phyloP scores from a whole-genome alignment of 2,329 filamentous ascomycete species.

The Ceratocystis albifundus region DNA sequence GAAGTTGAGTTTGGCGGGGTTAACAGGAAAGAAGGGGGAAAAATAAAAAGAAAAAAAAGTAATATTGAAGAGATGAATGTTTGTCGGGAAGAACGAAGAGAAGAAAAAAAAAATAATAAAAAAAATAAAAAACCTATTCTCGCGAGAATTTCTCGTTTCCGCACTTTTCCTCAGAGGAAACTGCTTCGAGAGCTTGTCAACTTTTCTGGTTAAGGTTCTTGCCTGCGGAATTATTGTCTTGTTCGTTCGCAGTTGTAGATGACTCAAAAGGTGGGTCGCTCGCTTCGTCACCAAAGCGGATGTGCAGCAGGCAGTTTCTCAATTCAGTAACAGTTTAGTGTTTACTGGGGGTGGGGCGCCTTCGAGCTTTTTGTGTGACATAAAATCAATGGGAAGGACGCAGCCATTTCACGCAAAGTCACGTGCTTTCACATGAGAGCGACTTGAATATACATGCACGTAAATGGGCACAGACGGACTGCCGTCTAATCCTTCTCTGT shows the following conservation, averaged over 20 bases:
- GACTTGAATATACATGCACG: too few relatives aligned
- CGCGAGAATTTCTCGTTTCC: neutral
- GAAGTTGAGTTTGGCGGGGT: neutral
- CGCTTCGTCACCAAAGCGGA: conserved; percentile 1
- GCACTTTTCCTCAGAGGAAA: neutral
- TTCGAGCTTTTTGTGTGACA: conserved; percentile 5
- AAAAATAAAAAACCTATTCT: neutral
- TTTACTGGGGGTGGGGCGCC: neutral
- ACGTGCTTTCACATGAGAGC: too few relatives aligned
- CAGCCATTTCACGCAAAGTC: neutral
- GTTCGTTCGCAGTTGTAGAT: conserved; percentile 8
- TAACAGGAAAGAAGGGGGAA: neutral
- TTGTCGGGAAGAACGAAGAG: neutral
- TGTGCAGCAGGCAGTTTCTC: neutral
- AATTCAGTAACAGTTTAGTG: neutral
- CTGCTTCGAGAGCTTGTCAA: neutral
- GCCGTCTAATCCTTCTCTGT: too few relatives aligned
- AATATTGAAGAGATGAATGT: neutral
- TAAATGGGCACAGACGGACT: too few relatives aligned
- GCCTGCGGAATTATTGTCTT: neutral
- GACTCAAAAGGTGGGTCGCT: conserved; percentile 18
- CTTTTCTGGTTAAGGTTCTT: neutral
- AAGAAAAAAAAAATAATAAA: neutral
- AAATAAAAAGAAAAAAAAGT: neutral
- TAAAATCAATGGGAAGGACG: neutral